Evolutionary conservation across 2,329 filamentous ascomycete species (phyloP), one percentile per base, ranked within the genome.

Genomic region (Elsinoe arachidis): DNA sequence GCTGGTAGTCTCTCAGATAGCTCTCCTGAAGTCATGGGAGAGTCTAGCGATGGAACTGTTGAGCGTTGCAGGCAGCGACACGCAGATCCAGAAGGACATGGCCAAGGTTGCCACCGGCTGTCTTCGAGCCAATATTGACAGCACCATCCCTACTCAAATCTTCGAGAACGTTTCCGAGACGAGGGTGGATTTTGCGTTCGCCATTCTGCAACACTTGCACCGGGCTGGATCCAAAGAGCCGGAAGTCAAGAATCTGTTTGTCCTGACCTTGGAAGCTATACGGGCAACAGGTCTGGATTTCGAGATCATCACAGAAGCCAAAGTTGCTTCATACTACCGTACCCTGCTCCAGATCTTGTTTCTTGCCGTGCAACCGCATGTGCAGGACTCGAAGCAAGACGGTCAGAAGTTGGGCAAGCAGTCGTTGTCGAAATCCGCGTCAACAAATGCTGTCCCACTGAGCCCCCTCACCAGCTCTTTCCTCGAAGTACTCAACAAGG

Each of bases 11-110:
- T 88, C 92, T 21, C 90, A 99, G 74, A 85, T 93, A 62, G 81
- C 84, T 43, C 81, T 99, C 15, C 86, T 96, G 62, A 84, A 89
- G 64, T 87, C 89, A 57, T 97, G 92, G 90, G 91, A 95, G 69
- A 85, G 89, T 59, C 78, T 99, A 7, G 82, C 92, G 12, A 79
- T 93, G 52, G 92, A 96, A 66, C 79, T 99, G 51, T 89, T 87
- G 68, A 82, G 82, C n/a, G 74, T 79, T 39, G 77, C 80, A 35
- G 73, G 74, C 55, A 73, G 76, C 15, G 77, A 81, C 55, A 70
- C 74, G 38, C 74, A 78, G 21, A 75, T 92, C 3, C 81, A 85
- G 57, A 83, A 81, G 64, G 80, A 87, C 57, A 84, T 95, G 74
- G 76, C 88, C 33, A 80, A 85, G 58, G 86, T 95, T 47, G 84